Percentiles rank a stretch among this genome's conserved stretches.
Evolutionary conservation across 352 stramenopile species (phyloP).

Genomic region (Paralagenidium karlingii): DNA sequence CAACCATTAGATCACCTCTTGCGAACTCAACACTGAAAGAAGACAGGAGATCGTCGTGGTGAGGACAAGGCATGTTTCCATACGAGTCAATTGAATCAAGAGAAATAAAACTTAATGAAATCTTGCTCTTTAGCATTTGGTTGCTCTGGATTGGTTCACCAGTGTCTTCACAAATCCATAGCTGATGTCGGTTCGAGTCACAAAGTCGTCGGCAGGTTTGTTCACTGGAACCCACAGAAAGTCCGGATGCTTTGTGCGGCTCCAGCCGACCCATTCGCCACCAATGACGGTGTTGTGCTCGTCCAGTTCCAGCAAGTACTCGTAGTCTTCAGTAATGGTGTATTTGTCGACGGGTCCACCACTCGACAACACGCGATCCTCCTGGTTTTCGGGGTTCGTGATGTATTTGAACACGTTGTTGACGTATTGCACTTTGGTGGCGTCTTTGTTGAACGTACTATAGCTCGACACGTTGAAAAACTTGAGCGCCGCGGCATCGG

Average conservation of each 20-base stretch:
- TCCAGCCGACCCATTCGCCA: conserved; percentile 25
- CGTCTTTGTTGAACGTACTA: conserved; percentile 32
- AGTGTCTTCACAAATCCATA: too few species aligned
- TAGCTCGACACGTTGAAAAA: conserved; percentile 27
- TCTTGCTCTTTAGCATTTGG: too few species aligned
- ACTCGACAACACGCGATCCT: too few species aligned
- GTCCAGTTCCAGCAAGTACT: conserved; percentile 30
- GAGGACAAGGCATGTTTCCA: too few species aligned
- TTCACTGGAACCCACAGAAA: conserved; percentile 21
- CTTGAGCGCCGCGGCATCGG: conserved; percentile 14
- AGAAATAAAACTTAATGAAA: too few species aligned
- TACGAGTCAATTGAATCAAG: too few species aligned
- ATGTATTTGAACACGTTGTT: conserved; percentile 30
- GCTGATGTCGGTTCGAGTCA: too few species aligned
- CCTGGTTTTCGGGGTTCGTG: conserved; percentile 18
- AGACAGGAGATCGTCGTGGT: too few species aligned
- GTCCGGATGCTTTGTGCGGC: conserved; percentile 17
- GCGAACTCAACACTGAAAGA: too few species aligned
- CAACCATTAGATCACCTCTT: too few species aligned
- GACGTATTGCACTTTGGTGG: conserved; percentile 28
- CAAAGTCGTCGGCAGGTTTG: conserved; percentile 13
- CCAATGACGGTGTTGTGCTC: conserved; percentile 16
- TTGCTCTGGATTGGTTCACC: too few species aligned
- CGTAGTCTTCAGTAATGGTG: conserved; percentile 17
- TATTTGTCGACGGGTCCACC: conserved; percentile 10